These are phyloP conservation scores for Phytophthora hybrid DNA, from an alignment of 352 stramenopile species.

Conservation along the genomic window DNA sequence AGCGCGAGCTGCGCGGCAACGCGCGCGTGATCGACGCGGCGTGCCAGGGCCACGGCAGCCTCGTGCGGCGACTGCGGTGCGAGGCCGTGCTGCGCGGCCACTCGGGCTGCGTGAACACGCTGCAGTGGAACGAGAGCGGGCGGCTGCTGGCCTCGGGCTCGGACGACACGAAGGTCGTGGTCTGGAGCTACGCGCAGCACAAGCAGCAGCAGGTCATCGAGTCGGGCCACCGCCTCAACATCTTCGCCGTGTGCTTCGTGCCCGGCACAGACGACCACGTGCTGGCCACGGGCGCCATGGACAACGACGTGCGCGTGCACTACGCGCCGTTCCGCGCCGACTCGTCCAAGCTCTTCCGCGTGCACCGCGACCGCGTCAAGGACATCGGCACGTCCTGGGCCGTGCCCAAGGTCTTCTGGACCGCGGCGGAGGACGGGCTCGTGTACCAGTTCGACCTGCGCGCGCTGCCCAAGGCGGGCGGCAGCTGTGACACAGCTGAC, in stretches of 20 bases:
- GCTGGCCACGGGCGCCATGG: slow-evolving; percentile 79
- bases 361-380: slow-evolving; percentile 85
- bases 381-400: slow-evolving; percentile 73
- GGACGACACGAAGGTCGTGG: slow-evolving; percentile 80
- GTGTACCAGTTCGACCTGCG: slow-evolving; percentile 89
- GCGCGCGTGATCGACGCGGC: slow-evolving; percentile 49
- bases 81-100: slow-evolving; percentile 68
- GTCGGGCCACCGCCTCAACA: slow-evolving; percentile 85
- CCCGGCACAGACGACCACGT: slow-evolving; percentile 83
- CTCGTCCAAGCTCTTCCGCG: slow-evolving; percentile 68
- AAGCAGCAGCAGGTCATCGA: slow-evolving; percentile 64
- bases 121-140: slow-evolving; percentile 83
- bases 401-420: slow-evolving; percentile 88
- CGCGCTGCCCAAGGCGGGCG: slow-evolving; percentile 53
- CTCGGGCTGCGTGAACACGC: slow-evolving; percentile 85
- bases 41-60: slow-evolving; percentile 62
- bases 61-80: slow-evolving; percentile 68
- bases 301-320: slow-evolving; percentile 88
- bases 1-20: slow-evolving; percentile 68
- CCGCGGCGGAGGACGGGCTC: slow-evolving; percentile 83
- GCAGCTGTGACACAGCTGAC: slow-evolving; percentile 39
- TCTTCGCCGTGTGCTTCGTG: slow-evolving; percentile 91
- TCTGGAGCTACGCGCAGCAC: slow-evolving; percentile 82
- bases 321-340: slow-evolving; percentile 81
- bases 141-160: slow-evolving; percentile 80